These are phyloP conservation scores for Leucocoprinus sp. DNA, from an alignment of 768 basidiomycete species.

Conservation along the genomic window DNA sequence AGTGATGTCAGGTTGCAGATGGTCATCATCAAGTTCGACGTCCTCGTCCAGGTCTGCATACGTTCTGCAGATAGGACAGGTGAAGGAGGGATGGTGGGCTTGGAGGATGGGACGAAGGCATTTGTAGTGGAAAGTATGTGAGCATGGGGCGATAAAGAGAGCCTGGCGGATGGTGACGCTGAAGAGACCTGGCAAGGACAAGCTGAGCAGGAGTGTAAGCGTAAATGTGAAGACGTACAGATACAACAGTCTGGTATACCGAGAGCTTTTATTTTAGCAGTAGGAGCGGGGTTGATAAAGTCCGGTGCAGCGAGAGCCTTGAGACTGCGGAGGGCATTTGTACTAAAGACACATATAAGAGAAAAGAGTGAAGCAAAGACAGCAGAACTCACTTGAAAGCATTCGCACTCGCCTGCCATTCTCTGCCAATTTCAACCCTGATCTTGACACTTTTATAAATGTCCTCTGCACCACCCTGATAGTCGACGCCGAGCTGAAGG, in stretches of 20 bases:
- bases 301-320: constrained; percentile 45
- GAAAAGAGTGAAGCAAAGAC: constrained; percentile 6
- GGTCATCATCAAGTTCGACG: constrained; percentile 55
- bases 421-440: constrained; percentile 76
- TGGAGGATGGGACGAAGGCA: constrained; percentile 89
- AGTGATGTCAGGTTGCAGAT: constrained; percentile 20
- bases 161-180: constrained; percentile 90
- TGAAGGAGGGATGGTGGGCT: constrained; percentile 87
- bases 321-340: constrained; percentile 69
- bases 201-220: not conserved
- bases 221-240: constrained; percentile 42
- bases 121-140: constrained; percentile 95
- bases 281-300: constrained; percentile 10
- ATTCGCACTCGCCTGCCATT: constrained; percentile 86
- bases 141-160: constrained; percentile 96
- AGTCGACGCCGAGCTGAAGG: constrained; percentile 92
- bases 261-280: constrained; percentile 25
- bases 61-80: constrained; percentile 90
- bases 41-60: constrained; percentile 95
- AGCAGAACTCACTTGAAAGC: constrained; percentile 72
- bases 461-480: constrained; percentile 95
- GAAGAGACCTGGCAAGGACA: constrained; percentile 44
- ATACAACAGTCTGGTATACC: constrained; percentile 85
- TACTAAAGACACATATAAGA: constrained; percentile 30
- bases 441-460: constrained; percentile 98